Base-by-base conservation (phyloP, 2,329 filamentous ascomycete genomes). In the Cylindrodendrum hubeiense region DNA sequence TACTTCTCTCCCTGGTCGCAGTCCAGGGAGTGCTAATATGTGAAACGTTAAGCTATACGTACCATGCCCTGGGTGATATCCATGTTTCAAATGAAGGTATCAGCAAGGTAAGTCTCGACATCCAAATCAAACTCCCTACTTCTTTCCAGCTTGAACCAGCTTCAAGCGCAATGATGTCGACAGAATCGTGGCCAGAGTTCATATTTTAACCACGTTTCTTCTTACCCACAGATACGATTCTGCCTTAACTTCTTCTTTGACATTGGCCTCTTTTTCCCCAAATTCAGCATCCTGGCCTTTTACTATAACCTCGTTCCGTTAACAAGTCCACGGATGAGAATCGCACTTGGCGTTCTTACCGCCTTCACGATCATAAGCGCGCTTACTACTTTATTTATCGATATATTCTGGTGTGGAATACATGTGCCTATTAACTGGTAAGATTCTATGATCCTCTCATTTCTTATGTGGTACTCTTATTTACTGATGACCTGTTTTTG, bases 221-320 rank as follows among this genome's bases (percentile, higher is more conserved):
- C 2, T 7, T 10, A 13, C 41, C 19, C 24, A 3, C 24, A 70
- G 61, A 61, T 67, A 12, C 44, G 64, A 34, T 74, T 72, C 21
- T 65, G 70, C 4, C 65, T 63, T 1, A 72, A 68, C 39, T 74
- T 73, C 54, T 68, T 74, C 30, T 74, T 74, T 51, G 69, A 70
- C 33, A 64, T 63, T 1, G 72, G 71, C 26, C 68, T 74, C 17
- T 73, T 70, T 52, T 64, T 74, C n/a, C 69, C 71, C 5, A 74
- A 74, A 46, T 47, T 74, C 33, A 73, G 71, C 19, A 65, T 74
- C 43, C 61, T 73, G 22, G 71, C 72, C 21, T 71, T 74, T 9
- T 74, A 72, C 56, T 74, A 67, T 52, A 67, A 52, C 33, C 54
- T 74, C 3, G 56, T 74, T 3, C 72, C 72, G 3, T 47, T 26